Evolutionary conservation across 768 basidiomycete genomes (phyloP).

Genomic region (Termitomyces sp.): DNA sequence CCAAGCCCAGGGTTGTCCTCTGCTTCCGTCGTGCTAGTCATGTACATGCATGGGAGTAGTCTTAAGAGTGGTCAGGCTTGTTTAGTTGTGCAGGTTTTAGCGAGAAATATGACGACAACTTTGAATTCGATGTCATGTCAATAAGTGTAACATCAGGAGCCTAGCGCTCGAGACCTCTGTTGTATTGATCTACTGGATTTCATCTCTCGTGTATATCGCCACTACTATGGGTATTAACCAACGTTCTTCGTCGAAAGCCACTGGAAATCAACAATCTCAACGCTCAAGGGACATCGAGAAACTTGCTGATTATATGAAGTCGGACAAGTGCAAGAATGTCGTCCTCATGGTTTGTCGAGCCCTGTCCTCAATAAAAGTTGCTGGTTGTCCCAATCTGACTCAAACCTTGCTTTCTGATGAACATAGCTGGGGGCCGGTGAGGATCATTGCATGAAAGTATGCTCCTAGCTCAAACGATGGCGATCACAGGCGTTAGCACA

Average conservation of each 20-base stretch:
- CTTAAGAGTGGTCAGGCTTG: background rate
- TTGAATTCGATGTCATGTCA: background rate
- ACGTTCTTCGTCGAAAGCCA: background rate
- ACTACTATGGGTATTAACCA: conserved; percentile 5
- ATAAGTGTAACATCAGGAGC: background rate
- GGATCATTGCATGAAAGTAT: conserved; percentile 9
- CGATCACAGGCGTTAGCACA: conserved; percentile 58
- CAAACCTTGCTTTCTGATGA: background rate
- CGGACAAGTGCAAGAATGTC: conserved; percentile 60
- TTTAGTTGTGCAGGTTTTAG: background rate
- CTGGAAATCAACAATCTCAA: background rate
- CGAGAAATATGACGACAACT: background rate
- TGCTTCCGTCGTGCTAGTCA: background rate
- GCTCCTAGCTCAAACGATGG: background rate
- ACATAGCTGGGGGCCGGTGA: conserved; percentile 64
- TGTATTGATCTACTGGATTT: background rate
- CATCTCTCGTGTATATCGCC: background rate
- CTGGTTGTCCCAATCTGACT: conserved; percentile 1
- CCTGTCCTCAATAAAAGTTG: background rate
- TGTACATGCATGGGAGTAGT: background rate
- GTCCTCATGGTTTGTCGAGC: conserved; percentile 61
- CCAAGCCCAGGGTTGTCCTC: background rate
- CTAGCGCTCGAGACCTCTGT: too few relatives aligned
- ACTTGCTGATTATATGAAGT: conserved; percentile 66
- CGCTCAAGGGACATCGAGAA: conserved; percentile 29